Percentiles rank a stretch among this genome's conserved stretches.
Evolutionary conservation across 768 basidiomycete species (phyloP).

Genomic region (Tephrocybe sp.): DNA sequence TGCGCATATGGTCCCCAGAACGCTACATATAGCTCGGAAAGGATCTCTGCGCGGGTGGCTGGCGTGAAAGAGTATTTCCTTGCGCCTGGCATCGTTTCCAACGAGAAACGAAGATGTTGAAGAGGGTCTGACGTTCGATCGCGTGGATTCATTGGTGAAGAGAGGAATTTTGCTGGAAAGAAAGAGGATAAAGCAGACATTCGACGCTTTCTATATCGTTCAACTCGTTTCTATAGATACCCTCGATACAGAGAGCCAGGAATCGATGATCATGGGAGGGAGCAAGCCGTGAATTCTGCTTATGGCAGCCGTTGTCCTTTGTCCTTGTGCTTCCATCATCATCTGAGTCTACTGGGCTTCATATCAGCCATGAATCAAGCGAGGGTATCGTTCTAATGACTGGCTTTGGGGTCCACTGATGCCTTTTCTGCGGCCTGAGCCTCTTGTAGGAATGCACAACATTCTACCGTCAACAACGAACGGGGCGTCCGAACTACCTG

Average conservation of each 20-base stretch:
- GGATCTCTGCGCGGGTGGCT: slow-evolving; percentile 72
- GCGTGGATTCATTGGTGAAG: slow-evolving; percentile 50
- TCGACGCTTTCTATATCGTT: slow-evolving; percentile 5
- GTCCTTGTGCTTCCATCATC: background rate
- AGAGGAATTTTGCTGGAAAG: slow-evolving; percentile 49
- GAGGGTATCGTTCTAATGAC: no score
- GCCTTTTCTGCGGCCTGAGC: no score
- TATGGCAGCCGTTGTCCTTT: slow-evolving; percentile 10
- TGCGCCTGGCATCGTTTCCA: slow-evolving; percentile 80
- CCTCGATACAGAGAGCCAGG: slow-evolving; percentile 2
- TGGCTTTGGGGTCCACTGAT: no score
- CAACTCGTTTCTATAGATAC: slow-evolving; percentile 1
- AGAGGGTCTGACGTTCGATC: slow-evolving; percentile 61
- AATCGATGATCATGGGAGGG: slow-evolving; percentile 13
- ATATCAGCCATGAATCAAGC: no score
- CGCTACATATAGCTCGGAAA: slow-evolving; percentile 77
- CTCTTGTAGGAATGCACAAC: no score
- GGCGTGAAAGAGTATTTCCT: slow-evolving; percentile 76
- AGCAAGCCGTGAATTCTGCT: slow-evolving; percentile 2
- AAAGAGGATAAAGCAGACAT: slow-evolving; percentile 30
- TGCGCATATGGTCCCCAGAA: slow-evolving; percentile 79
- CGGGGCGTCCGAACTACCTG: no score
- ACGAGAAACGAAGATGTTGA: slow-evolving; percentile 68
- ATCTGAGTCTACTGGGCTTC: background rate
- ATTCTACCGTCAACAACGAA: no score